Evolutionary conservation across 306 rosid genomes (phyloP).

Genomic region (Styphnolobium japonicum): DNA sequence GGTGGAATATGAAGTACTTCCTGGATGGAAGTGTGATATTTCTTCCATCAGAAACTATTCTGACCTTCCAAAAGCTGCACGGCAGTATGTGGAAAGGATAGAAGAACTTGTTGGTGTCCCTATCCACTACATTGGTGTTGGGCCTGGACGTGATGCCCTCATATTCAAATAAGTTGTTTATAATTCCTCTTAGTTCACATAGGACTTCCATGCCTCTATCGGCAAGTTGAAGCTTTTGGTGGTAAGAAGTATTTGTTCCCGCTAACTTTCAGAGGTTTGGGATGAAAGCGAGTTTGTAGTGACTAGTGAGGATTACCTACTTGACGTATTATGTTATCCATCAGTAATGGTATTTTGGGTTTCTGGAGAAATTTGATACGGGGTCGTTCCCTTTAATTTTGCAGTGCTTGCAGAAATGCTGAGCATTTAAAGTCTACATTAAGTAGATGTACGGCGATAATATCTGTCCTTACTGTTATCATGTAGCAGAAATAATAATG

Average conservation of each 20-base stretch:
- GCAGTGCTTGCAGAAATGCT: slow-evolving; percentile 7
- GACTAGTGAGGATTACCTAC: slow-evolving; percentile 34
- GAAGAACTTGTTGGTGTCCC: slow-evolving; percentile 90
- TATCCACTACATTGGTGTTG: slow-evolving; percentile 86
- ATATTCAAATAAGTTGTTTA: slow-evolving; percentile 51
- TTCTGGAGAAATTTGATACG: background rate
- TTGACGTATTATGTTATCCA: slow-evolving; percentile 24
- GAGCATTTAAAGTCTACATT: slow-evolving; percentile 5
- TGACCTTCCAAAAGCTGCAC: slow-evolving; percentile 87
- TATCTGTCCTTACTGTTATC: background rate
- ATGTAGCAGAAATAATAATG: slow-evolving; percentile 24
- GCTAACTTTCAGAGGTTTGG: slow-evolving; percentile 10
- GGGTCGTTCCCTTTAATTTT: background rate
- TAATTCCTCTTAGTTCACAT: background rate
- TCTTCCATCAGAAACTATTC: slow-evolving; percentile 75
- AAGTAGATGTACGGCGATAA: slow-evolving; percentile 18
- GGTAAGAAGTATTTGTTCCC: slow-evolving; percentile 24
- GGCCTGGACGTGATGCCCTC: slow-evolving; percentile 97
- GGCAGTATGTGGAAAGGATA: slow-evolving; percentile 74
- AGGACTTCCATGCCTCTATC: slow-evolving; percentile 23
- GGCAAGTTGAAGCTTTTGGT: slow-evolving; percentile 27
- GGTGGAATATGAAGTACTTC: slow-evolving; percentile 88
- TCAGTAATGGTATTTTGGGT: slow-evolving; percentile 11
- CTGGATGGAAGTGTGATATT: slow-evolving; percentile 89
- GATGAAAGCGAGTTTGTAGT: slow-evolving; percentile 16